A percentile compares a stretch with the other conserved stretches of the same genome.
These are phyloP conservation scores for Chlamydomonas eustigma DNA, from an alignment of 139 green algal species.

Conservation along the genomic window DNA sequence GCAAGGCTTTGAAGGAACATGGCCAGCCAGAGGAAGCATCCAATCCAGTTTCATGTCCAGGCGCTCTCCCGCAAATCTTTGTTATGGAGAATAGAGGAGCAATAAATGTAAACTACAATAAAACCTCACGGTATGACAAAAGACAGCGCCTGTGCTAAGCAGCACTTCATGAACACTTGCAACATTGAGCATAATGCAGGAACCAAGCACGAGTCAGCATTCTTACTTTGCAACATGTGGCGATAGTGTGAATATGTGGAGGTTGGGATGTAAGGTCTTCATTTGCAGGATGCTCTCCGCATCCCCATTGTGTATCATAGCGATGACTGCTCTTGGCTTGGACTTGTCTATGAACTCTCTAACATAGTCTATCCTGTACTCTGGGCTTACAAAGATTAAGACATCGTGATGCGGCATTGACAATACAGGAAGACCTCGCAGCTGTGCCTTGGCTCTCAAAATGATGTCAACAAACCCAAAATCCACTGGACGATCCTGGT, in stretches of 20 bases:
- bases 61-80: neutral
- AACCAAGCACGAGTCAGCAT: no score
- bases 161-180: no score
- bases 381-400: conserved; percentile 9
- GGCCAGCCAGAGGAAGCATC: conserved; percentile 16
- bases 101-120: no score
- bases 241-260: conserved; percentile 1
- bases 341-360: conserved; percentile 9
- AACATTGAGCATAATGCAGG: no score
- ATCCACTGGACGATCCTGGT: neutral
- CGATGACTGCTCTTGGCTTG: conserved; percentile 2
- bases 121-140: no score
- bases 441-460: neutral
- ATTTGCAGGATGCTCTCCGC: neutral
- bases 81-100: no score
- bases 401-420: conserved; percentile 12
- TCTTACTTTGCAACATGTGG: conserved; percentile 10
- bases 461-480: conserved; percentile 5
- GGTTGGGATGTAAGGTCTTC: neutral
- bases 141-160: no score
- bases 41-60: conserved; percentile 11
- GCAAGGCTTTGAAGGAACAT: neutral
- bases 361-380: conserved; percentile 14
- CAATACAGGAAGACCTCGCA: conserved; percentile 1
- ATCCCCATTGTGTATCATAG: conserved; percentile 9